phyloP scores from a whole-genome alignment of 2,329 filamentous ascomycete genomes.

The Chrysosporium queenslandicum region DNA sequence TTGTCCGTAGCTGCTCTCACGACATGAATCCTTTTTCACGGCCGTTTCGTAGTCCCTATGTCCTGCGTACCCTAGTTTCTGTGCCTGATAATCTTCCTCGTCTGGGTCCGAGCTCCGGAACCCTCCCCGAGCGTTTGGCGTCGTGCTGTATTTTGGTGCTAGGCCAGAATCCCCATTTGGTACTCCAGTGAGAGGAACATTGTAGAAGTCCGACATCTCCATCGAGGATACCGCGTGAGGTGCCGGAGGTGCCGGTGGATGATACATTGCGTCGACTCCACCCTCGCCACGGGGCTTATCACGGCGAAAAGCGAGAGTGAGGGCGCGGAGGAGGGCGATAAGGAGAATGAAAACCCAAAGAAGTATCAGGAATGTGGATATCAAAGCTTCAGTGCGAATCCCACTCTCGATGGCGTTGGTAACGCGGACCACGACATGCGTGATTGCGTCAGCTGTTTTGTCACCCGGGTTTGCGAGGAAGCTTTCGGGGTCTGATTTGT shows the following conservation, averaged over 20 bases:
- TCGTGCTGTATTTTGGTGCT: constrained; percentile 22
- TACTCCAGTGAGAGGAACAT: constrained; percentile 31
- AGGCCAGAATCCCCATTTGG: constrained; percentile 17
- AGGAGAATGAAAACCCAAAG: constrained; percentile 71
- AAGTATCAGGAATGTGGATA: constrained; percentile 62
- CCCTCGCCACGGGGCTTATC: constrained; percentile 54
- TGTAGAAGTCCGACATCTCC: constrained; percentile 26
- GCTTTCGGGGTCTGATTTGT: constrained; percentile 48
- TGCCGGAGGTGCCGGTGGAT: constrained; percentile 10
- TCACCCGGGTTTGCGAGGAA: constrained; percentile 71
- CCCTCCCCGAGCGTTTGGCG: constrained; percentile 12
- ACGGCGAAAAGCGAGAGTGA: constrained; percentile 49
- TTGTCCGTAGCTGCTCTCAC: constrained; percentile 28
- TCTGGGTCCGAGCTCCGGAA: background rate
- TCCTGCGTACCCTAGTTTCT: constrained; percentile 38
- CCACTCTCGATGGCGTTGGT: constrained; percentile 55
- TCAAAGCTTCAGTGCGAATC: constrained; percentile 67
- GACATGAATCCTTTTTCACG: constrained; percentile 21
- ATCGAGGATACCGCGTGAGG: constrained; percentile 10
- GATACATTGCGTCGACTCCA: constrained; percentile 32
- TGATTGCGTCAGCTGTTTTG: constrained; percentile 70
- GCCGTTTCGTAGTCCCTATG: constrained; percentile 28
- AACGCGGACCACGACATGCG: constrained; percentile 61
- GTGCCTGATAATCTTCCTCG: constrained; percentile 28
- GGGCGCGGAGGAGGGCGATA: constrained; percentile 58